Evolutionary conservation across 768 basidiomycete species (phyloP).

Genomic region (Amanita muscaria): DNA sequence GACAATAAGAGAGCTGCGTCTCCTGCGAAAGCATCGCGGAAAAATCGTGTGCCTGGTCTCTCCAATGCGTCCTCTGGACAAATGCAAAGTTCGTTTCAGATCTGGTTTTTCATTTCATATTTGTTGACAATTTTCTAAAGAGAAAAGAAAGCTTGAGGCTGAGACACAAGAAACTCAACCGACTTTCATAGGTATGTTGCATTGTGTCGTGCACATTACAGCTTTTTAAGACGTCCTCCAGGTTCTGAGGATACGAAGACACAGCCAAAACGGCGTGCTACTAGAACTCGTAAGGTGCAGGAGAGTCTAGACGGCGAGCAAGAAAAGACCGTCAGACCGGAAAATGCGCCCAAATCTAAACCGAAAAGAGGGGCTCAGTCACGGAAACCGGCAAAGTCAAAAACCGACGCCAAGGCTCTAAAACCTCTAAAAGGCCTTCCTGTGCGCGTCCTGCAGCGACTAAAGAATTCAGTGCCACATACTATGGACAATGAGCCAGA

Average conservation of each 20-base stretch:
- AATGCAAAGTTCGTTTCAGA: not conserved
- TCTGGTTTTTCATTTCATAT: not conserved
- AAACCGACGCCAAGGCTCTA: constrained; percentile 5
- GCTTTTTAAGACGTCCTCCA: not conserved
- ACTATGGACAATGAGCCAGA: constrained; percentile 34
- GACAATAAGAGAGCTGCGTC: not conserved
- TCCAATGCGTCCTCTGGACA: not conserved
- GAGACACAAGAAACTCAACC: not conserved
- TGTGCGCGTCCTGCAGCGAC: constrained; percentile 28
- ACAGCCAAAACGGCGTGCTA: constrained; percentile 12
- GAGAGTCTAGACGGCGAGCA: not conserved
- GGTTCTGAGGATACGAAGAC: not conserved
- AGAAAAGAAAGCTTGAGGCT: not conserved
- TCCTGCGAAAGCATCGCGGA: not conserved
- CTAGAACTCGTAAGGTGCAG: constrained; percentile 11
- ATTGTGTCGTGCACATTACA: not conserved
- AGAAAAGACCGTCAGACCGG: not conserved
- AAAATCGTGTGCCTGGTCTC: not conserved
- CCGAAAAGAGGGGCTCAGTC: constrained; percentile 24
- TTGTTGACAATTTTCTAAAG: not conserved
- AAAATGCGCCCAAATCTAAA: not conserved
- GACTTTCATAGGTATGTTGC: not conserved
- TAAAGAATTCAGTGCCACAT: constrained; percentile 22
- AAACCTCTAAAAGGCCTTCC: constrained; percentile 26
- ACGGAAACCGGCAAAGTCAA: not conserved